Base-by-base conservation (phyloP, 1,284 basidiomycete species). In the Pyrrhoderma lamaoense region DNA sequence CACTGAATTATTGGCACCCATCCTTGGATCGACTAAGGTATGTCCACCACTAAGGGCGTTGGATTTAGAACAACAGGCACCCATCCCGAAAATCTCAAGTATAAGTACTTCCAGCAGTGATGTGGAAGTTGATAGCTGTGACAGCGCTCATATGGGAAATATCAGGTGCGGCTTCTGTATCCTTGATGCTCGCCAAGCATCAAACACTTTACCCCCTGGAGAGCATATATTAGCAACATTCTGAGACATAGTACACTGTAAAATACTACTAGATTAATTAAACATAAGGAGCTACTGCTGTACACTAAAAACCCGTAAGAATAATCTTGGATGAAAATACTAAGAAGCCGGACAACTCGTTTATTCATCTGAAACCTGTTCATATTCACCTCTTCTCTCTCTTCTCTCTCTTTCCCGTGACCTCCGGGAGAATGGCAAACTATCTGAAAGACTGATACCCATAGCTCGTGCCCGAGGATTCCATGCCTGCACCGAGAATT, bases 41-140 rank as follows among this genome's bases (percentile, higher is more conserved):
- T 82, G 79, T 45, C 77, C 70, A 47, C 75, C 78, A 16, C 74
- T 67, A 55, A 76, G 71, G 34, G 66, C 64, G 45, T 67, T 69
- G 34, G 72, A 62, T 64, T 83, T 85, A 23, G 84, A 85, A 64
- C 82, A 85, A 40, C 84, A 67, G 47, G 76, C 76, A 56, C 85
- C 85, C 85, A 85, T 85, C 56, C 56, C 14, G 38, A n/a, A 40
- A 16, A 40, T 31, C 27, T 11, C 11, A 5, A 22, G 37, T 60
- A 59, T 54, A 52, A 40, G 38, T 40, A 22, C 5, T 40, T 5
- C 38, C 16, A 8, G 38, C 38, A 16, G 38, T 40, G 16, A 40
- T 40, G 38, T 5, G 5, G 38, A 14, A 22, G 14, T 40, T n/a
- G 14, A 14, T 40, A 31, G 7, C 27, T 31, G 27, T 31, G 27